These are phyloP conservation scores for Nothopassalora personata DNA, from an alignment of 2,329 filamentous ascomycete species.

Conservation along the genomic window DNA sequence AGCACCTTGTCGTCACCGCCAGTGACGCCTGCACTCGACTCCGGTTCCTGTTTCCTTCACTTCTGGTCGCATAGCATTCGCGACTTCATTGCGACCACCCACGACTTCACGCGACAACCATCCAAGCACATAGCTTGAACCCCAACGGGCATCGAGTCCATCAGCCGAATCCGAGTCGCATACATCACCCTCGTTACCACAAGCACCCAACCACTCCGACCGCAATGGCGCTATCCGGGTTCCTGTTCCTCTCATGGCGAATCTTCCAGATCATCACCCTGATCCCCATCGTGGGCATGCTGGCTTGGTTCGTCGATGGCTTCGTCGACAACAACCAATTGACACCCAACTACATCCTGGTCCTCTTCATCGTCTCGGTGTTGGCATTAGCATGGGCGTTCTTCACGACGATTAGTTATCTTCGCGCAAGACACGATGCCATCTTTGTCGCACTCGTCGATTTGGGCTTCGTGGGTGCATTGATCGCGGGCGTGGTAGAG, in stretches of 20 bases:
- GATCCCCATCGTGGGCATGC: constrained; percentile 59
- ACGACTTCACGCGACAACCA: not conserved
- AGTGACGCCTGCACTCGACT: not conserved
- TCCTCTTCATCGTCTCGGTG: constrained; percentile 61
- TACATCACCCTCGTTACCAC: not conserved
- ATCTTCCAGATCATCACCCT: constrained; percentile 57
- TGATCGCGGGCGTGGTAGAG: constrained; percentile 57
- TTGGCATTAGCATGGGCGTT: constrained; percentile 57
- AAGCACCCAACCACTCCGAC: not conserved
- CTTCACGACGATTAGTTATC: constrained; percentile 56
- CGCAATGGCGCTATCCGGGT: constrained; percentile 46
- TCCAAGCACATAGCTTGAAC: not conserved
- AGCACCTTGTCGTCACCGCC: not conserved
- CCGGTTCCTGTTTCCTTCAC: not conserved
- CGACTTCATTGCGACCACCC: not conserved
- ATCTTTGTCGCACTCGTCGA: constrained; percentile 58
- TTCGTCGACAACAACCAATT: constrained; percentile 53
- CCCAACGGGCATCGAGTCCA: not conserved
- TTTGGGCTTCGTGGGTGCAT: constrained; percentile 57
- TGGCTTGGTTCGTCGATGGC: constrained; percentile 58
- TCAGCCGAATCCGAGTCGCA: not conserved
- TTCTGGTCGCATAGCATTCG: not conserved
- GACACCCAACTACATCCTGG: constrained; percentile 56
- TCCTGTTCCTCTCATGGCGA: constrained; percentile 59
- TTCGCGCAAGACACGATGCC: constrained; percentile 54